These are phyloP conservation scores for Comarum palustre DNA, from an alignment of 306 rosid species.

Conservation along the genomic window DNA sequence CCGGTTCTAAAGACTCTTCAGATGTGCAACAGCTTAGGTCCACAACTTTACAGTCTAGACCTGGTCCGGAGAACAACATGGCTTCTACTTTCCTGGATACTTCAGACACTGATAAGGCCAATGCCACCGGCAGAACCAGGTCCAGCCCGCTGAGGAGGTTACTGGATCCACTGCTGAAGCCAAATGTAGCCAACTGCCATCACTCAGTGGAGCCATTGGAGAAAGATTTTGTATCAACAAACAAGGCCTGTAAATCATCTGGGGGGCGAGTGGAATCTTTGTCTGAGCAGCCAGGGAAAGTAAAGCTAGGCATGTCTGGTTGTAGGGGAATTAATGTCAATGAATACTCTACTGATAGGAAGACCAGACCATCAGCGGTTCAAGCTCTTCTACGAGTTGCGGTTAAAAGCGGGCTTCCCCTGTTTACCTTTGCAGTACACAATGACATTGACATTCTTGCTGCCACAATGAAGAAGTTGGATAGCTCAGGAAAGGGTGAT, in stretches of 20 bases:
- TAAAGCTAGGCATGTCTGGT: constrained; percentile 46
- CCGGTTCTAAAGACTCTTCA: constrained; percentile 53
- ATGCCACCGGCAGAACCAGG: constrained; percentile 48
- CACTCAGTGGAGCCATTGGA: constrained; percentile 38
- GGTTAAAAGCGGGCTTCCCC: constrained; percentile 77
- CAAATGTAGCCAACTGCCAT: constrained; percentile 52
- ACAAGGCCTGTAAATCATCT: constrained; percentile 41
- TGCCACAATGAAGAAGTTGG: constrained; percentile 70
- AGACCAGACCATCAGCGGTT: constrained; percentile 42
- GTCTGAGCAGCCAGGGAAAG: constrained; percentile 42
- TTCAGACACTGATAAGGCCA: constrained; percentile 48
- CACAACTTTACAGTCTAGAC: constrained; percentile 28
- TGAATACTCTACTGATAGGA: constrained; percentile 45
- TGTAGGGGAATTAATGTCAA: constrained; percentile 41
- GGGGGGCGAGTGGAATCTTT: constrained; percentile 31
- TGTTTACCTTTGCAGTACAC: constrained; percentile 80
- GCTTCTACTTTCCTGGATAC: constrained; percentile 44
- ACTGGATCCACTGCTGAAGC: constrained; percentile 74
- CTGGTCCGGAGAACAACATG: constrained; percentile 34
- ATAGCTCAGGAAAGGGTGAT: constrained; percentile 44
- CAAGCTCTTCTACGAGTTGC: constrained; percentile 78
- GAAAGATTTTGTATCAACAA: constrained; percentile 38
- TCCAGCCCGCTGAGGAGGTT: constrained; percentile 91
- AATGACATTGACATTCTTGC: constrained; percentile 71
- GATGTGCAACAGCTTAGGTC: constrained; percentile 44